Percentiles rank a stretch among this genome's conserved stretches.
These are phyloP conservation scores for Neofusicoccum cordaticola DNA, from an alignment of 2,329 filamentous ascomycete genomes.

Conservation along the genomic window DNA sequence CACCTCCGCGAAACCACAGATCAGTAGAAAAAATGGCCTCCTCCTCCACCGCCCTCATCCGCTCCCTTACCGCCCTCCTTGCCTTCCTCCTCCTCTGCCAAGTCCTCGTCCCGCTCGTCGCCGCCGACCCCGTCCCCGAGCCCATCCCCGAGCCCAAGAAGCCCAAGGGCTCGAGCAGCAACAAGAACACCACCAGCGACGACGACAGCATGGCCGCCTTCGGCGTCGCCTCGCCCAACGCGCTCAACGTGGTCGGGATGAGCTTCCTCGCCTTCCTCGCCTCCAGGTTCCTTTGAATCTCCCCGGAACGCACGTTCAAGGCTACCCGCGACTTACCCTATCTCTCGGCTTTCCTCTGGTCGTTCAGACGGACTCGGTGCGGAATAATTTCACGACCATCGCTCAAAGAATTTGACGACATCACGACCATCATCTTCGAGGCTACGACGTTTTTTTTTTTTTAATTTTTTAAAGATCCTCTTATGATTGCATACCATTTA, in stretches of 20 bases:
- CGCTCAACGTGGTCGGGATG: neutral
- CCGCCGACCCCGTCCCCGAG: neutral
- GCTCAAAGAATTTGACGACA: no score
- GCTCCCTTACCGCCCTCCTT: neutral
- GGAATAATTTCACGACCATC: no score
- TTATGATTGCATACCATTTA: no score
- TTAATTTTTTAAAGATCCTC: no score
- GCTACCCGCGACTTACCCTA: no score
- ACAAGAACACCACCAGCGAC: neutral
- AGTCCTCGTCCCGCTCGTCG: neutral
- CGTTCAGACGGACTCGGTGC: no score
- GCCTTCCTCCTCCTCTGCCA: slow-evolving; percentile 1
- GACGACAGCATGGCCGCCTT: neutral
- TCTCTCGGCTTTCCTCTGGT: no score
- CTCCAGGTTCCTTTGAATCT: neutral
- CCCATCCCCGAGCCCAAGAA: neutral
- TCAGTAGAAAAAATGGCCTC: neutral
- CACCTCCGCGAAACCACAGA: neutral
- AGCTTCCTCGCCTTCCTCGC: neutral
- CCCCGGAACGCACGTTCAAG: no score
- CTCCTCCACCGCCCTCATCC: neutral
- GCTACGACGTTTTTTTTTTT: no score
- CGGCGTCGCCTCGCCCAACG: neutral
- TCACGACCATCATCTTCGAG: no score
- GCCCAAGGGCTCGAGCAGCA: neutral